These are phyloP conservation scores for Beta macrorhiza DNA, from an alignment of 179 eudicot species.

Conservation along the genomic window DNA sequence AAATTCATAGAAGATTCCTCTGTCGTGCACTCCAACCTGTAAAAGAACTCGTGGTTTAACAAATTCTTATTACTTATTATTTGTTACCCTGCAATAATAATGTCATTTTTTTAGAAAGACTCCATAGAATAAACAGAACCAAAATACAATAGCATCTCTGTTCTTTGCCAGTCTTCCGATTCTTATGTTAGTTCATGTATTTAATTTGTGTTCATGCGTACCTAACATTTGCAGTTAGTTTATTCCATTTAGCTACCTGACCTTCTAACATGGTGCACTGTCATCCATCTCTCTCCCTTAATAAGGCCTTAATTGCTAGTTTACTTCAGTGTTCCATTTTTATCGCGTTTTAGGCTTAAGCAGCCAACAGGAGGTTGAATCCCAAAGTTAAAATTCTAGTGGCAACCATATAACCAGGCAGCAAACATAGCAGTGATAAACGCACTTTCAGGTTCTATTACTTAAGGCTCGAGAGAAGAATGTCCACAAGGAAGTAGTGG, in stretches of 20 bases:
- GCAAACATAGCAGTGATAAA: too few relatives aligned
- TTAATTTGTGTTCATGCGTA: neutral
- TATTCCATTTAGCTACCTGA: neutral
- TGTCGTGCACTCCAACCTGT: slow-evolving; percentile 89
- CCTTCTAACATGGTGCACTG: neutral
- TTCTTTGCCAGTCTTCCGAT: neutral
- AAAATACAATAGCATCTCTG: neutral
- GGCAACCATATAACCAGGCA: neutral
- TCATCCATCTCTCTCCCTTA: neutral
- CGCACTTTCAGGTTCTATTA: neutral
- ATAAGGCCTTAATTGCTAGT: neutral
- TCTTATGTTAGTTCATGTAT: neutral
- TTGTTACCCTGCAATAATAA: neutral
- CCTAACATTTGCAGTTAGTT: neutral
- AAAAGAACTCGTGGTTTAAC: slow-evolving; percentile 15
- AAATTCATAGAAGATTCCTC: slow-evolving; percentile 86
- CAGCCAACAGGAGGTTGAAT: neutral
- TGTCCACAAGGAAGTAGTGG: neutral
- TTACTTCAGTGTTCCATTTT: neutral
- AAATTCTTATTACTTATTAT: neutral
- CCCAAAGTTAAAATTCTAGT: neutral
- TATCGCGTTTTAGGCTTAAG: neutral
- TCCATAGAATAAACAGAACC: neutral
- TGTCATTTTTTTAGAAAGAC: neutral
- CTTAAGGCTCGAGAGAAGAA: neutral